These are phyloP conservation scores for Ceriops zippeliana DNA, from an alignment of 345 rosid genomes.

Conservation along the genomic window DNA sequence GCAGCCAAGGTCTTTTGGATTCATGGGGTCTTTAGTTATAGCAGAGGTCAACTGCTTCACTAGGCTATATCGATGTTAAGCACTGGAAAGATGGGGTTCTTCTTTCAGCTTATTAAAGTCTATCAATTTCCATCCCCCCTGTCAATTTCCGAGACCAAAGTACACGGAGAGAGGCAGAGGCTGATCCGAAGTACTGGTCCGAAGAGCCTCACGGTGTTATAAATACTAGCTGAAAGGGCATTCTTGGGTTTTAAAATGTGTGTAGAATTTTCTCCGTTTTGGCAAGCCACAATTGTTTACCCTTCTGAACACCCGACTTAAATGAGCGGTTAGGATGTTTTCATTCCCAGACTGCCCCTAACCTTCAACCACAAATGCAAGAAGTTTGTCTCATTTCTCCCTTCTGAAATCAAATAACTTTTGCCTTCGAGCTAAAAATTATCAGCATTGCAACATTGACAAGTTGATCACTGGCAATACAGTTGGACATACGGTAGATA, in stretches of 20 bases:
- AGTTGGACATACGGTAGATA: too few relatives aligned
- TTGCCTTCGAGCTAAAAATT: not conserved
- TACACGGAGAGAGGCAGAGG: slow-evolving; percentile 50
- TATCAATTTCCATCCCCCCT: slow-evolving; percentile 37
- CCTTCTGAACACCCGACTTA: slow-evolving; percentile 29
- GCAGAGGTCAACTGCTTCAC: slow-evolving; percentile 72
- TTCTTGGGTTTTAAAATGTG: slow-evolving; percentile 37
- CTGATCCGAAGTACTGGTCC: slow-evolving; percentile 33
- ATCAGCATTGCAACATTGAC: too few relatives aligned
- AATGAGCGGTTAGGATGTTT: slow-evolving; percentile 34
- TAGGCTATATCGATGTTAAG: slow-evolving; percentile 61
- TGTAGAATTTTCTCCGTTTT: slow-evolving; percentile 52
- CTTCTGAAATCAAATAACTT: slow-evolving; percentile 1
- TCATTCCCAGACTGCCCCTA: slow-evolving; percentile 26
- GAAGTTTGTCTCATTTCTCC: not conserved
- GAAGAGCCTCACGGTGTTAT: slow-evolving; percentile 44
- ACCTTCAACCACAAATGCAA: not conserved
- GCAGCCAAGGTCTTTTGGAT: slow-evolving; percentile 31
- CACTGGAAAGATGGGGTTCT: slow-evolving; percentile 63
- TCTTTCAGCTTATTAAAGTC: slow-evolving; percentile 27
- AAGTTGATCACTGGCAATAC: too few relatives aligned
- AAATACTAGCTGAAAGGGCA: slow-evolving; percentile 47
- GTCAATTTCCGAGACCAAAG: slow-evolving; percentile 37
- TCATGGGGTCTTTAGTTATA: slow-evolving; percentile 46
- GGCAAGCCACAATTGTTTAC: slow-evolving; percentile 40